Evolutionary conservation across 768 basidiomycete genomes (phyloP).

Genomic region (Psilocybe cubensis): DNA sequence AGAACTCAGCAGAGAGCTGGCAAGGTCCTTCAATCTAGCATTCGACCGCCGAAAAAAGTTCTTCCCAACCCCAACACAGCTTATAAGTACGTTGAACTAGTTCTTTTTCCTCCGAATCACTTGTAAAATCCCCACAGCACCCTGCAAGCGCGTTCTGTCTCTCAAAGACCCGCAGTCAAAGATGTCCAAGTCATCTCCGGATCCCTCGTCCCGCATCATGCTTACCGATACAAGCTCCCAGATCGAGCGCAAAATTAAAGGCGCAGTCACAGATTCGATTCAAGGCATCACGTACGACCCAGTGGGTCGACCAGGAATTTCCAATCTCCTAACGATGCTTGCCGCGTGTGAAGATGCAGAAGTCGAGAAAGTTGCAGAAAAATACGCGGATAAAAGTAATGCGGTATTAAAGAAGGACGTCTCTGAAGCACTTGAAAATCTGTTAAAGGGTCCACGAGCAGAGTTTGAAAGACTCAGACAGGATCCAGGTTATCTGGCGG

Average conservation of each 20-base stretch:
- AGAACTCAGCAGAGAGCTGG: conserved; percentile 85
- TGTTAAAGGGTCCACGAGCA: conserved; percentile 65
- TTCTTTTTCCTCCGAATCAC: background rate
- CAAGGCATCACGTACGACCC: conserved; percentile 83
- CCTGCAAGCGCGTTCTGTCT: conserved; percentile 82
- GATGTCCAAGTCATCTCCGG: conserved; percentile 94
- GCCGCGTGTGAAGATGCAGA: conserved; percentile 67
- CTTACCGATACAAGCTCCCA: conserved; percentile 71
- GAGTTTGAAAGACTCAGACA: conserved; percentile 68
- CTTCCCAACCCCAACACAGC: conserved; percentile 74
- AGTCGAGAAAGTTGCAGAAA: conserved; percentile 45
- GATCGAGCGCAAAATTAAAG: conserved; percentile 73
- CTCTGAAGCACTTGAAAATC: conserved; percentile 69
- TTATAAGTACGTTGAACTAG: conserved; percentile 65
- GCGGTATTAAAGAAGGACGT: conserved; percentile 77
- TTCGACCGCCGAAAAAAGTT: conserved; percentile 51
- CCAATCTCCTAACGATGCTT: conserved; percentile 81
- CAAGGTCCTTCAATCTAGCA: conserved; percentile 78
- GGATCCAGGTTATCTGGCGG: conserved; percentile 62
- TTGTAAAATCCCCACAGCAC: conserved; percentile 49
- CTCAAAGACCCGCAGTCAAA: conserved; percentile 84
- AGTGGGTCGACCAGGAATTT: conserved; percentile 73
- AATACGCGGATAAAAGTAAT: conserved; percentile 60
- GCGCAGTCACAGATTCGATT: conserved; percentile 86
- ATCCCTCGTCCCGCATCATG: conserved; percentile 79